Evolutionary conservation across 768 basidiomycete species (phyloP).

Genomic region (Kondoa subrosea): DNA sequence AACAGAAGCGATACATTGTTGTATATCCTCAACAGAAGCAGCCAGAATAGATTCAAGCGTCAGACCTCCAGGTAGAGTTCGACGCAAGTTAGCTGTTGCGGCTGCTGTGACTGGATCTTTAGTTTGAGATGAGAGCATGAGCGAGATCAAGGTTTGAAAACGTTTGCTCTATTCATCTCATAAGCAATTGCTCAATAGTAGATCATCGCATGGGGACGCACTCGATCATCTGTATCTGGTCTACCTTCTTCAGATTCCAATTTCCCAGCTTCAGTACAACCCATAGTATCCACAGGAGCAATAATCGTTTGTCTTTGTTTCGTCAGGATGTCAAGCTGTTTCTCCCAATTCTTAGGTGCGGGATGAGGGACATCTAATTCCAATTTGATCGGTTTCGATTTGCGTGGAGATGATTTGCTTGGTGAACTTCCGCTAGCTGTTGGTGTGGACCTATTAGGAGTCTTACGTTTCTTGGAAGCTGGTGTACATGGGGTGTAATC

Average conservation of each 20-base stretch:
- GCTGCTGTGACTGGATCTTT: constrained; percentile 44
- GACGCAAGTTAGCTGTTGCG: constrained; percentile 57
- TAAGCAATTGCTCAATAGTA: background rate
- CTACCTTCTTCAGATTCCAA: background rate
- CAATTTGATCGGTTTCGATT: background rate
- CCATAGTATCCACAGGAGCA: constrained; percentile 7
- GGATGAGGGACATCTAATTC: constrained; percentile 3
- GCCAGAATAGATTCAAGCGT: constrained; percentile 52
- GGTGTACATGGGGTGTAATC: too few relatives aligned
- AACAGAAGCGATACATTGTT: constrained; percentile 44
- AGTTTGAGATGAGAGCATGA: constrained; percentile 92
- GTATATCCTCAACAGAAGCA: constrained; percentile 47
- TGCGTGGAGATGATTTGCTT: background rate
- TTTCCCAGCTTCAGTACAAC: constrained; percentile 9
- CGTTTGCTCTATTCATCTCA: constrained; percentile 53
- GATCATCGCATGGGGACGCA: background rate
- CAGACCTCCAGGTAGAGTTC: constrained; percentile 59
- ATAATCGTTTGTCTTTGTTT: constrained; percentile 3
- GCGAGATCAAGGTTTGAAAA: constrained; percentile 67
- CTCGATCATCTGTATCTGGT: background rate
- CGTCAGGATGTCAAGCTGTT: background rate
- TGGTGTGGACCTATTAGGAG: background rate
- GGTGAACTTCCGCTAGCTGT: background rate
- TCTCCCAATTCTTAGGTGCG: background rate
- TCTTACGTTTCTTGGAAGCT: background rate